Evolutionary conservation across 2,329 filamentous ascomycete genomes (phyloP).

Genomic region (Arachnomyces sp.): DNA sequence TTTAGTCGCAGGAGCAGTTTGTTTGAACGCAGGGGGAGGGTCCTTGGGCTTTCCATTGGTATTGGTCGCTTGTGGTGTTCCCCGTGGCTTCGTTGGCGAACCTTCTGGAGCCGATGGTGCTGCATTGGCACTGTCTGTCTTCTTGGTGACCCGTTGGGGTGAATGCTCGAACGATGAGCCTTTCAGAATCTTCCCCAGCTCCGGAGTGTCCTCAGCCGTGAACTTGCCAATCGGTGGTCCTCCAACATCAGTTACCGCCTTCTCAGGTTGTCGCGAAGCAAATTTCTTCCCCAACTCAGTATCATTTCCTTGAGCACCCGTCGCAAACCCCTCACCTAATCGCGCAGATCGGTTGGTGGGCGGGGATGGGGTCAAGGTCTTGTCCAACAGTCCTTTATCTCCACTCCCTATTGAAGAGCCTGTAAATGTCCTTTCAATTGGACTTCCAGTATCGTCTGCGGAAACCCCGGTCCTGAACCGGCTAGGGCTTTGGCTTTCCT

Average conservation of each 20-base stretch:
- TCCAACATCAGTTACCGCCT: not conserved
- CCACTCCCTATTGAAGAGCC: conserved; percentile 7
- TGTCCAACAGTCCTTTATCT: conserved; percentile 21
- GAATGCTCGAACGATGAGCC: conserved; percentile 22
- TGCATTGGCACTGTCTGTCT: conserved; percentile 7
- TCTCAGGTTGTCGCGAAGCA: not conserved
- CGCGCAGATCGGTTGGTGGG: conserved; percentile 1
- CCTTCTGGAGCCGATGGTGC: not conserved
- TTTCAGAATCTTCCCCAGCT: conserved; percentile 22
- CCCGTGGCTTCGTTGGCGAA: not conserved
- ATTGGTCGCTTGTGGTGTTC: conserved; percentile 4
- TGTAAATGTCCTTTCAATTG: conserved; percentile 13
- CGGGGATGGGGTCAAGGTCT: conserved; percentile 17
- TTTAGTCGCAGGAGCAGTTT: conserved; percentile 17
- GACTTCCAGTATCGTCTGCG: conserved; percentile 23
- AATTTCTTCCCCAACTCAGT: not conserved
- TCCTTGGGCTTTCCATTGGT: conserved; percentile 13
- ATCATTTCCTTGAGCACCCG: not conserved
- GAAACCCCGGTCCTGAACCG: conserved; percentile 25
- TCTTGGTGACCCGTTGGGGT: conserved; percentile 2
- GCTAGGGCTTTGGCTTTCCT: conserved; percentile 24
- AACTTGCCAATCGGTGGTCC: not conserved
- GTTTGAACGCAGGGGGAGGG: conserved; percentile 10
- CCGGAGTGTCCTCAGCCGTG: conserved; percentile 5
- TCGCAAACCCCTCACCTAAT: not conserved